These are phyloP conservation scores for Williopsis jadinii DNA, from an alignment of 1,139 yeast genomes.

Conservation along the genomic window DNA sequence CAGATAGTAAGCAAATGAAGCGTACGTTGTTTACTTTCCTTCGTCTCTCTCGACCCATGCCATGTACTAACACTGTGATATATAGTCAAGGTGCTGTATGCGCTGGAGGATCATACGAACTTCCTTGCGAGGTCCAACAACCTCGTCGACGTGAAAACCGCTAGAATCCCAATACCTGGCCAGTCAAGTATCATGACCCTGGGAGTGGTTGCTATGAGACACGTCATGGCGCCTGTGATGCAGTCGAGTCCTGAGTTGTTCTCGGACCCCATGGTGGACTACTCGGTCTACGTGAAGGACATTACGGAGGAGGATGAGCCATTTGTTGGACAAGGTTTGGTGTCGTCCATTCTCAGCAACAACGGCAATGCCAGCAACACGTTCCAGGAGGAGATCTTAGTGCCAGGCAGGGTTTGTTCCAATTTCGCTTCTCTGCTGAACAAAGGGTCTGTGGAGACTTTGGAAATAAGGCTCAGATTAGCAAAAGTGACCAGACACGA, in stretches of 20 bases:
- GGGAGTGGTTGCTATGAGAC: slow-evolving; percentile 50
- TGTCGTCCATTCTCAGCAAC: slow-evolving; percentile 35
- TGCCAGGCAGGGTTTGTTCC: slow-evolving; percentile 70
- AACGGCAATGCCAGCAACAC: slow-evolving; percentile 3
- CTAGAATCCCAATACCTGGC: slow-evolving; percentile 36
- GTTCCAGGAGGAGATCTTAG: slow-evolving; percentile 27
- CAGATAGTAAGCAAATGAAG: slow-evolving; percentile 21
- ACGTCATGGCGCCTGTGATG: slow-evolving; percentile 44
- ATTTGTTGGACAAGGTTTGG: slow-evolving; percentile 63
- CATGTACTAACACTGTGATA: slow-evolving; percentile 9
- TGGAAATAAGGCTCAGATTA: slow-evolving; percentile 58
- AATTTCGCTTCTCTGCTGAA: slow-evolving; percentile 51
- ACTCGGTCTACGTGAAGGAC: slow-evolving; percentile 67
- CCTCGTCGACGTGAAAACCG: slow-evolving; percentile 39
- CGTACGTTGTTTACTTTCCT: slow-evolving; percentile 32
- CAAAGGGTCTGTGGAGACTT: slow-evolving; percentile 43
- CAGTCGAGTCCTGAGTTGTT: slow-evolving; percentile 54
- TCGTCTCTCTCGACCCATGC: background rate
- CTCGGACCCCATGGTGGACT: slow-evolving; percentile 42
- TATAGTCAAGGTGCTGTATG: slow-evolving; percentile 47
- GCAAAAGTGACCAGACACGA: slow-evolving; percentile 27
- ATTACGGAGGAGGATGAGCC: slow-evolving; percentile 74
- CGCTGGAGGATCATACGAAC: slow-evolving; percentile 52
- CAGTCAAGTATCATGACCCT: slow-evolving; percentile 35
- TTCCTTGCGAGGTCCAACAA: slow-evolving; percentile 49